Percentiles rank a stretch among this genome's conserved stretches.
phyloP scores from a whole-genome alignment of 2,329 filamentous ascomycete genomes.

The Fusarium oligoseptatum region DNA sequence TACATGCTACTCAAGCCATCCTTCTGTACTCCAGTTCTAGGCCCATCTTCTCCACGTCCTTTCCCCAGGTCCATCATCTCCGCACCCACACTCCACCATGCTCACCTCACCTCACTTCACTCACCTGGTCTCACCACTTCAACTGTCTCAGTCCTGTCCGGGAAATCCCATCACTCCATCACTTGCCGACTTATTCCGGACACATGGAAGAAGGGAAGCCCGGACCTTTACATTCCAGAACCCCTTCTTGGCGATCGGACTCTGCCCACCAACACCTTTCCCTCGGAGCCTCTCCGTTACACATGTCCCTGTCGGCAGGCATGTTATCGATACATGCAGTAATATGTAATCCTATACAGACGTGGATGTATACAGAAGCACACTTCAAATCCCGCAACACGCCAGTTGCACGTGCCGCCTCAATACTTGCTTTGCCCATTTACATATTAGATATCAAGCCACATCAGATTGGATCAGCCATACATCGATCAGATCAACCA shows the following conservation, averaged over 20 bases:
- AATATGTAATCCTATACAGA: neutral
- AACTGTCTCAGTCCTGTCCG: slow-evolving; percentile 19
- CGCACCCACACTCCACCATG: slow-evolving; percentile 30
- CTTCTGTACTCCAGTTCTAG: neutral
- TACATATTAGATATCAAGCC: slow-evolving; percentile 7
- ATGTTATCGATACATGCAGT: slow-evolving; percentile 1
- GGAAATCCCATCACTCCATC: slow-evolving; percentile 6
- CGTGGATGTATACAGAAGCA: neutral
- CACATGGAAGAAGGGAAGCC: neutral
- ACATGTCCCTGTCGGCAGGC: slow-evolving; percentile 12
- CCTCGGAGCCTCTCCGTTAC: slow-evolving; percentile 17
- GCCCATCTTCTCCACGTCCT: slow-evolving; percentile 8
- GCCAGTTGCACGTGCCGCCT: neutral
- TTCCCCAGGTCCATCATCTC: slow-evolving; percentile 25
- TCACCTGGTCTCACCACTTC: slow-evolving; percentile 31
- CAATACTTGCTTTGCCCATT: neutral
- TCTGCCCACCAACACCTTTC: neutral
- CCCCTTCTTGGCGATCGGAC: slow-evolving; percentile 6
- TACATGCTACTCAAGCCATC: neutral
- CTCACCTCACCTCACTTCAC: slow-evolving; percentile 15
- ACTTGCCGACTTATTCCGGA: slow-evolving; percentile 13
- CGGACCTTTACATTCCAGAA: neutral
- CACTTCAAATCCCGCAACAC: slow-evolving; percentile 27
- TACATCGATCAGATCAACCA: neutral
- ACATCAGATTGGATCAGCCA: neutral